Conservation (phyloP, 129 eudicot genomes). For the Solidago caesia region DNA sequence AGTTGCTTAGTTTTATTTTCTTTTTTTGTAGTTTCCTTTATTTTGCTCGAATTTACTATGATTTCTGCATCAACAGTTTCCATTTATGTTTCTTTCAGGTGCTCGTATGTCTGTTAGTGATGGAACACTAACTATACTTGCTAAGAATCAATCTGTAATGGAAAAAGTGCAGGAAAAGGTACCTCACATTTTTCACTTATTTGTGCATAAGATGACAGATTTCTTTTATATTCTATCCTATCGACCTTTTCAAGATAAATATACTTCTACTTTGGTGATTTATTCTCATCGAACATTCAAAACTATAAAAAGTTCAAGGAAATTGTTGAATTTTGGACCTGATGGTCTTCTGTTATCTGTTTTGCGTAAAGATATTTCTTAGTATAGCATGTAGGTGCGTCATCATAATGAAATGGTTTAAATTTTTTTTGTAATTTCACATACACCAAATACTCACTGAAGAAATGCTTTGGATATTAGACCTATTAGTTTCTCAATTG, state of each 20-base stretch:
- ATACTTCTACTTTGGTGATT: not conserved
- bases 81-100: constrained; percentile 40
- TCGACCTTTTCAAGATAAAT: not conserved
- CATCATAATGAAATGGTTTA: constrained; percentile 2
- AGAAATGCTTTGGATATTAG: not conserved
- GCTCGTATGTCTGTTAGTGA: constrained; percentile 81
- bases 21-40: not conserved
- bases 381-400: not conserved
- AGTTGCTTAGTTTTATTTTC: constrained; percentile 11
- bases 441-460: not conserved
- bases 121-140: constrained; percentile 68
- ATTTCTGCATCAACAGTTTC: constrained; percentile 19
- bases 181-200: constrained; percentile 19
- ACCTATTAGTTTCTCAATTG: not conserved
- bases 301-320: not conserved
- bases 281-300: not conserved
- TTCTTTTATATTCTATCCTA: constrained; percentile 1
- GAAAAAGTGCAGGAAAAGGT: constrained; percentile 90
- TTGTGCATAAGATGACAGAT: constrained; percentile 9
- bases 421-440: not conserved
- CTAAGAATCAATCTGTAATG: constrained; percentile 71
- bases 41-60: constrained; percentile 5
- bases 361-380: not conserved
- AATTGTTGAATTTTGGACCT: not conserved
- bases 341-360: not conserved